These are phyloP conservation scores for Thelonectria rubi DNA, from an alignment of 2,329 filamentous ascomycete genomes.

Conservation along the genomic window DNA sequence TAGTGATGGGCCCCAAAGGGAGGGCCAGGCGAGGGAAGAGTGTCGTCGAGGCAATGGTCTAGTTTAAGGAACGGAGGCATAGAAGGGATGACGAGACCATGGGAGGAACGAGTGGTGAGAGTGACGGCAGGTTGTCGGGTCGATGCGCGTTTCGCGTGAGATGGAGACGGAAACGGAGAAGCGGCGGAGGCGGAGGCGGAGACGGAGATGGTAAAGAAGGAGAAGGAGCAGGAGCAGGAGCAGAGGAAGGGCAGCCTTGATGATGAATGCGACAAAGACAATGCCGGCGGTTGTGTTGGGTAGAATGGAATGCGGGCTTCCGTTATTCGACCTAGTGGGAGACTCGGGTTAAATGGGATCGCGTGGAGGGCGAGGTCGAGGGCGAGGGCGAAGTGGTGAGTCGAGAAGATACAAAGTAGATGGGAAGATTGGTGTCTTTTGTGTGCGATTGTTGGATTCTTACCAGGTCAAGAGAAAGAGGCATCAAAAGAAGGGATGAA, in stretches of 20 bases:
- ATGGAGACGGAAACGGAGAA: slow-evolving; percentile 22
- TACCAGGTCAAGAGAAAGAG: neutral
- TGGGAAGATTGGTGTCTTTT: neutral
- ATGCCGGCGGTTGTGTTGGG: slow-evolving; percentile 16
- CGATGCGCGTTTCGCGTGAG: slow-evolving; percentile 1
- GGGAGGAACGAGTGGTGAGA: neutral
- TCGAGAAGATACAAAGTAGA: neutral
- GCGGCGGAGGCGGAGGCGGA: slow-evolving; percentile 8
- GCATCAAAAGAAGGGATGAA: neutral
- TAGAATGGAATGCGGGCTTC: slow-evolving; percentile 34
- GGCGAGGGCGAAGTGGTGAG: neutral
- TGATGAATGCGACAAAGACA: slow-evolving; percentile 5
- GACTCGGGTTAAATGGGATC: slow-evolving; percentile 25
- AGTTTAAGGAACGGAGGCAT: slow-evolving; percentile 30
- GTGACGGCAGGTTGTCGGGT: slow-evolving; percentile 14
- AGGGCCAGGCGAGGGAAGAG: slow-evolving; percentile 18
- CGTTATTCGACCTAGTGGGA: slow-evolving; percentile 24
- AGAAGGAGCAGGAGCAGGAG: neutral
- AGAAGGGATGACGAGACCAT: slow-evolving; percentile 18
- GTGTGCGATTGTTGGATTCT: neutral
- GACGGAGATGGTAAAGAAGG: neutral
- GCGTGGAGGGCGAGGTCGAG: neutral
- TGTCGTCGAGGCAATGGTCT: slow-evolving; percentile 25
- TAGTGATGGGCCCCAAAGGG: slow-evolving; percentile 13
- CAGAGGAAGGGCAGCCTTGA: neutral